Evolutionary conservation across 441 rosid genomes (phyloP).

Genomic region (Flueggea neowawraea): DNA sequence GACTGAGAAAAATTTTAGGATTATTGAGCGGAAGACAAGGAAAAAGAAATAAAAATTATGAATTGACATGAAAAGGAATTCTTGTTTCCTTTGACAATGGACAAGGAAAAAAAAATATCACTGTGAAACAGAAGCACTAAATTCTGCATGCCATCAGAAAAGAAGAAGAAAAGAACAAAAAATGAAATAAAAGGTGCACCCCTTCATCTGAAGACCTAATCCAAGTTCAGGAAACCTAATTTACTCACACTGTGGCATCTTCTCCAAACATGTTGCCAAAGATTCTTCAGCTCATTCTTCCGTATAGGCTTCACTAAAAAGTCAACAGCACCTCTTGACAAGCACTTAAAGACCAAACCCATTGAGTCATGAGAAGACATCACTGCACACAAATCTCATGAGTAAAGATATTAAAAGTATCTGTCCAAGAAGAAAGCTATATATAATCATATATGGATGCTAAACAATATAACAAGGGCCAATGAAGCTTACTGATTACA

Average conservation of each 20-base stretch:
- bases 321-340: slow-evolving; percentile 92
- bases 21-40: neutral
- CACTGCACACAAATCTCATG: slow-evolving; percentile 62
- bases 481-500: slow-evolving; percentile 61
- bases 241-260: slow-evolving; percentile 75
- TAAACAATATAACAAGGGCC: neutral
- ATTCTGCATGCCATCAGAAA: slow-evolving; percentile 11
- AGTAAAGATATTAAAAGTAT: slow-evolving; percentile 22
- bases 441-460: neutral
- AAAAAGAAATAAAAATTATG: neutral
- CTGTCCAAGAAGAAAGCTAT: slow-evolving; percentile 5
- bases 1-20: slow-evolving; percentile 31
- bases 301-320: slow-evolving; percentile 88
- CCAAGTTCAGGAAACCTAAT: slow-evolving; percentile 5
- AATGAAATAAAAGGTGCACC: neutral
- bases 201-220: neutral
- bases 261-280: slow-evolving; percentile 98
- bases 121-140: neutral
- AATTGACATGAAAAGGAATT: slow-evolving; percentile 5
- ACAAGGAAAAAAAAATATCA: neutral
- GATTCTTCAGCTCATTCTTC: slow-evolving; percentile 86
- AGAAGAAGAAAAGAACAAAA: neutral
- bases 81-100: neutral
- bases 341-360: slow-evolving; percentile 82
- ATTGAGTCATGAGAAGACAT: slow-evolving; percentile 92